phyloP scores from a whole-genome alignment of 1,139 yeast genomes.

The Candida glucosophila region DNA sequence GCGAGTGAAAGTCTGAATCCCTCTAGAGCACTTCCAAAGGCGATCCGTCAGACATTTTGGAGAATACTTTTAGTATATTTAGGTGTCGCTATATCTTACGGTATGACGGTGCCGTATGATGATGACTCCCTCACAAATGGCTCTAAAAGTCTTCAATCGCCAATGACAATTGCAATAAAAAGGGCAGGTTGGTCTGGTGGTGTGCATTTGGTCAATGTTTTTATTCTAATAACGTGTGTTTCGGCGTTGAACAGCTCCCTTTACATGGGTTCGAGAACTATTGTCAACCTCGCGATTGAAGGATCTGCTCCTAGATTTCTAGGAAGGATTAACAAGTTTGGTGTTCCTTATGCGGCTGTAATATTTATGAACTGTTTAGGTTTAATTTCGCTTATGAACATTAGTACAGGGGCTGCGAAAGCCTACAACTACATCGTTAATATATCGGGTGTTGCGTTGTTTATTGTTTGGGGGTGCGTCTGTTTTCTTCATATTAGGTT shows the following conservation, averaged over 20 bases:
- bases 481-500: conserved; percentile 43
- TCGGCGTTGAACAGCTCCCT: conserved; percentile 48
- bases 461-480: conserved; percentile 50
- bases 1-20: conserved; percentile 54
- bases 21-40: conserved; percentile 45
- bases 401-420: conserved; percentile 43
- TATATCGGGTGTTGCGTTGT: conserved; percentile 48
- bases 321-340: conserved; percentile 32
- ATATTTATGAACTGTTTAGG: conserved; percentile 41
- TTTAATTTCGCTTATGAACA: conserved; percentile 41
- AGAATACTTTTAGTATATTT: conserved; percentile 47
- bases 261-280: conserved; percentile 43
- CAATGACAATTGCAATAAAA: conserved; percentile 34
- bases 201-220: conserved; percentile 41
- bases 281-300: conserved; percentile 42
- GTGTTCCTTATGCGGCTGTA: conserved; percentile 44
- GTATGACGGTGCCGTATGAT: conserved; percentile 47
- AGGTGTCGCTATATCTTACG: conserved; percentile 46
- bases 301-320: conserved; percentile 42
- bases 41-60: conserved; percentile 50
- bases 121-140: conserved; percentile 24
- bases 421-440: conserved; percentile 48
- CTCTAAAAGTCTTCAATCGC: conserved; percentile 26
- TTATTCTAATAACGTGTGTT: conserved; percentile 42
- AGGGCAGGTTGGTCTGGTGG: conserved; percentile 45